Percentiles rank a stretch among this genome's conserved stretches.
Conservation (phyloP, 495 filamentous ascomycete species). For the Penicillium cataractarum region DNA sequence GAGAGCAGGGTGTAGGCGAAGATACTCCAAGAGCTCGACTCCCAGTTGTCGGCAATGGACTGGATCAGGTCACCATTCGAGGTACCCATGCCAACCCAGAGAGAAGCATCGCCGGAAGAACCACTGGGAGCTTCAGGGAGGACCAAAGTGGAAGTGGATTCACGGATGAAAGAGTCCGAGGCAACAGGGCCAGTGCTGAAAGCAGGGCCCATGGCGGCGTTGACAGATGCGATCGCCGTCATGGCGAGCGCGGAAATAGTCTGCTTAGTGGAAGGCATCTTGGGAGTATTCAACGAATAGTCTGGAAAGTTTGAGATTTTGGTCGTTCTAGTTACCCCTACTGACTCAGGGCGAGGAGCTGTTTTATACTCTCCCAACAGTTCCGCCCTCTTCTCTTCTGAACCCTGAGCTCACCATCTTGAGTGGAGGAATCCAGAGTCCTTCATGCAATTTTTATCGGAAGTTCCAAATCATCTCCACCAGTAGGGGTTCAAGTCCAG, state of each 20-base stretch:
- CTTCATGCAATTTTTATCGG: neutral
- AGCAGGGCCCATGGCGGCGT: conserved; percentile 34
- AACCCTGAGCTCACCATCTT: neutral
- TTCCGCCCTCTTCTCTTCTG: neutral
- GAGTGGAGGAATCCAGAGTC: neutral
- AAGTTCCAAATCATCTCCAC: neutral
- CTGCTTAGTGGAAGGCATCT: conserved; percentile 24
- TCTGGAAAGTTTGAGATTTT: neutral
- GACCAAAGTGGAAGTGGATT: conserved; percentile 41
- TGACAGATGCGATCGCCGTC: conserved; percentile 17
- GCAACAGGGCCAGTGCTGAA: conserved; percentile 46
- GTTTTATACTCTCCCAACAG: neutral
- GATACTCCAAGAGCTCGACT: conserved; percentile 30
- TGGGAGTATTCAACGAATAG: neutral
- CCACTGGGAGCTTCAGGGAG: conserved; percentile 37
- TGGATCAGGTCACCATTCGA: conserved; percentile 44
- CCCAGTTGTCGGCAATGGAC: conserved; percentile 37
- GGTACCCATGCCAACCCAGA: conserved; percentile 47
- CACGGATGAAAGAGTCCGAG: conserved; percentile 36
- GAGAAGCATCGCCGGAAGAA: conserved; percentile 27
- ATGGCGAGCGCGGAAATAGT: conserved; percentile 14
- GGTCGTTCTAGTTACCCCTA: neutral
- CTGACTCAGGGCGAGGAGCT: neutral
- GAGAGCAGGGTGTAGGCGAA: conserved; percentile 34
- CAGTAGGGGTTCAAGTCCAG: neutral